These are phyloP conservation scores for Gnomoniopsis sp. DNA, from an alignment of 2,329 filamentous ascomycete species.

Conservation along the genomic window DNA sequence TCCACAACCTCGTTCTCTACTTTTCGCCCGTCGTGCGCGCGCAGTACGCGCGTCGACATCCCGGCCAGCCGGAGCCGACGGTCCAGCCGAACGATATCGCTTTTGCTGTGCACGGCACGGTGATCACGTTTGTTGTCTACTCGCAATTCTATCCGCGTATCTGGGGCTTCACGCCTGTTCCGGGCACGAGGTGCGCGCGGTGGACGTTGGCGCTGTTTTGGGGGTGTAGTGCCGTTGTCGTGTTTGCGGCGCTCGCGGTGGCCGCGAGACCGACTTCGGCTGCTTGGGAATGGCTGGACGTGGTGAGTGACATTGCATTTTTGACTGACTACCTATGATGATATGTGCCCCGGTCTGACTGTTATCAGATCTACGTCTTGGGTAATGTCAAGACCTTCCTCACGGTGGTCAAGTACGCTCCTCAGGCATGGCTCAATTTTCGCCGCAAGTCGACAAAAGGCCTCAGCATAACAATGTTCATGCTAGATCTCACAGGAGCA, in stretches of 20 bases:
- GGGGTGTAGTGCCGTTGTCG: background rate
- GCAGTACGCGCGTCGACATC: conserved; percentile 8
- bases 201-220: conserved; percentile 8
- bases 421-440: conserved; percentile 13
- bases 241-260: conserved; percentile 4
- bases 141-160: conserved; percentile 12
- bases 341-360: conserved; percentile 1
- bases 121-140: conserved; percentile 9
- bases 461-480: conserved; percentile 8
- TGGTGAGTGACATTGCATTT: background rate
- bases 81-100: conserved; percentile 15
- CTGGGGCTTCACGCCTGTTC: background rate
- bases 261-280: background rate
- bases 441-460: conserved; percentile 10
- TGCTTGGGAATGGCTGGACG: conserved; percentile 9
- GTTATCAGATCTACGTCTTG: conserved; percentile 10
- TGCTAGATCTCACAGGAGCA: background rate
- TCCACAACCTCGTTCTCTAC: conserved; percentile 1
- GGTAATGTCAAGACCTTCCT: conserved; percentile 14
- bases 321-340: background rate
- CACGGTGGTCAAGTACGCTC: conserved; percentile 15
- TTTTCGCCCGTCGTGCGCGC: background rate
- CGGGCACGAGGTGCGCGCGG: background rate
- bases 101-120: conserved; percentile 7
- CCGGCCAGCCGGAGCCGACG: background rate